phyloP scores from a whole-genome alignment of 2,329 filamentous ascomycete genomes.

The Paracamarosporium sp. region DNA sequence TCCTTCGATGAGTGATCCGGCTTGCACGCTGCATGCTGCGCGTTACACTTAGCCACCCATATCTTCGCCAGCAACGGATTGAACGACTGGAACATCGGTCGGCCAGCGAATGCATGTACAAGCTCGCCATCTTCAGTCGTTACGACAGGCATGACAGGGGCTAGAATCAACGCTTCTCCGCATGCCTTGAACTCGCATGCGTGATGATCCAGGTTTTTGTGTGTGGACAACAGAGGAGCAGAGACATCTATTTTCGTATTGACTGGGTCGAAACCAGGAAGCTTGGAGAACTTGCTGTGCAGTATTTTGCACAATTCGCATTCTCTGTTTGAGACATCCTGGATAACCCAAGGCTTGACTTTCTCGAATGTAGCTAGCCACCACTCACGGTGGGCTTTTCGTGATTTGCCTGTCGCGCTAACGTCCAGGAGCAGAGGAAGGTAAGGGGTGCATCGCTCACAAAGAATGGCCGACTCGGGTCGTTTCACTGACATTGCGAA shows the following conservation, averaged over 20 bases:
- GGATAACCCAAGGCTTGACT: background rate
- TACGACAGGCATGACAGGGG: background rate
- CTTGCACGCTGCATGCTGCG: constrained; percentile 3
- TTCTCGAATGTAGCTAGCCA: constrained; percentile 2
- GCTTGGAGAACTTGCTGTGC: background rate
- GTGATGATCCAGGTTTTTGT: background rate
- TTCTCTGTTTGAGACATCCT: background rate
- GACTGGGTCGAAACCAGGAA: background rate
- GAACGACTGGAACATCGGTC: constrained; percentile 3
- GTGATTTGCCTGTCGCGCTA: background rate
- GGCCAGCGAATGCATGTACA: constrained; percentile 4
- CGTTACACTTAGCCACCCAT: constrained; percentile 5
- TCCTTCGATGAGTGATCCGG: constrained; percentile 2
- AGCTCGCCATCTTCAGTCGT: background rate
- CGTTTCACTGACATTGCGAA: background rate
- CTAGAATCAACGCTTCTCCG: background rate
- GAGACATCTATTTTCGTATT: constrained; percentile 1
- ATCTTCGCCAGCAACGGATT: constrained; percentile 6
- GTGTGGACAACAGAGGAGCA: background rate
- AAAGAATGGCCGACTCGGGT: background rate
- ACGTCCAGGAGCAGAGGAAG: constrained; percentile 8
- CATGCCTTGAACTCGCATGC: constrained; percentile 4
- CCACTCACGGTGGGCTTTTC: background rate
- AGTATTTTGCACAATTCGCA: constrained; percentile 9
- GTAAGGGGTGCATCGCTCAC: constrained; percentile 1